These are phyloP conservation scores for Auriscalpium vulgare DNA, from an alignment of 768 basidiomycete species.

Conservation along the genomic window DNA sequence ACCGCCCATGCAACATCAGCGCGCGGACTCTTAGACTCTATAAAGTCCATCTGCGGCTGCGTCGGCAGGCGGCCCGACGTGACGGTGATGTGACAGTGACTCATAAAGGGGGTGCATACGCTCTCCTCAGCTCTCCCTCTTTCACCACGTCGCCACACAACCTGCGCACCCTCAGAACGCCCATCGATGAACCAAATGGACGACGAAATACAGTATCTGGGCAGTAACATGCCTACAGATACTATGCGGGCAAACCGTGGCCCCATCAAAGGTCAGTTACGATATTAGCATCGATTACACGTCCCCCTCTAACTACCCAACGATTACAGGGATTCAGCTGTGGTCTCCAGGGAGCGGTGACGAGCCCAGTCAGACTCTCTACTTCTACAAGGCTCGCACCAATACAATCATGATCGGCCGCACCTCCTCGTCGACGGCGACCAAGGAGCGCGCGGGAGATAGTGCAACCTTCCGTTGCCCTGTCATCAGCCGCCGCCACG, in stretches of 20 bases:
- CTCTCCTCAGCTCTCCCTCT: neutral
- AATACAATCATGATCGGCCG: constrained; percentile 59
- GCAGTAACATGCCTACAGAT: constrained; percentile 2
- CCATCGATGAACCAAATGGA: constrained; percentile 1
- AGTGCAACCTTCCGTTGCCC: constrained; percentile 66
- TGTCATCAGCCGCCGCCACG: constrained; percentile 73
- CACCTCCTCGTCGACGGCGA: constrained; percentile 42
- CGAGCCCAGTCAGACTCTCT: constrained; percentile 36
- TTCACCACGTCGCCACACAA: neutral
- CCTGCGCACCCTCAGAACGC: too few species aligned
- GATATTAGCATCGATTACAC: neutral
- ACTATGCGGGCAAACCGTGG: neutral
- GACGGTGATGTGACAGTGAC: constrained; percentile 6
- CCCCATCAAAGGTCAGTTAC: constrained; percentile 9
- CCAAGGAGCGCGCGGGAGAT: constrained; percentile 31
- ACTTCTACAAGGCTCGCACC: constrained; percentile 44
- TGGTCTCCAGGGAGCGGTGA: constrained; percentile 47
- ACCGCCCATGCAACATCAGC: too few species aligned
- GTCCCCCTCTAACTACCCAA: neutral
- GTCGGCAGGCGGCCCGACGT: neutral
- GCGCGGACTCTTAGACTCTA: too few species aligned
- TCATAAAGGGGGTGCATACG: constrained; percentile 8
- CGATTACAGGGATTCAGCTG: constrained; percentile 47
- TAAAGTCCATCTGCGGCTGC: too few species aligned
- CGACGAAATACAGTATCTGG: constrained; percentile 12